Conservation (phyloP, 23 red algal genomes). For the Pyropia haitanensis region DNA sequence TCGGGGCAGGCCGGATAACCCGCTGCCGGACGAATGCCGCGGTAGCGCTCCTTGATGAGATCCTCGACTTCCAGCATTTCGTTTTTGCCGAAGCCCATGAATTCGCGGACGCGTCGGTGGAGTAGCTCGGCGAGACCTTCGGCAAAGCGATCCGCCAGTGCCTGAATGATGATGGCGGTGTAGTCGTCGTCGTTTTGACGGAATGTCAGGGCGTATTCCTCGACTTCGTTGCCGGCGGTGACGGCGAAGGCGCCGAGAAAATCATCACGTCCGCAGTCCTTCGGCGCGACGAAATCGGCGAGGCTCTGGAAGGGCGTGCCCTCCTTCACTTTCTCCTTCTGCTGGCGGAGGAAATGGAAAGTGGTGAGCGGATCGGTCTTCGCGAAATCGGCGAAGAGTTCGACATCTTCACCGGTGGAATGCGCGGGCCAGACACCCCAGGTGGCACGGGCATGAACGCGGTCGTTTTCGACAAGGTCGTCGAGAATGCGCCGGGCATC, state of each 20-base stretch:
- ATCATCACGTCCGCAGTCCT: conserved; percentile 46
- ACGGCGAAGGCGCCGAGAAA: conserved; percentile 73
- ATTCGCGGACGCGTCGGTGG: conserved; percentile 45
- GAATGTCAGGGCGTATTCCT: conserved; percentile 34
- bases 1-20: conserved; percentile 65
- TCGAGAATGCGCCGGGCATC: conserved; percentile 44
- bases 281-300: conserved; percentile 62
- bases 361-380: not conserved
- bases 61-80: conserved; percentile 51
- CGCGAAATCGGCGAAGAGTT: conserved; percentile 41
- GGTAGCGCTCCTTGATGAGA: conserved; percentile 59
- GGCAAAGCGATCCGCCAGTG: conserved; percentile 63
- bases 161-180: conserved; percentile 62
- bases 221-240: conserved; percentile 30
- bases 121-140: conserved; percentile 62
- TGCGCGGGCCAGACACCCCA: conserved; percentile 49
- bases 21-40: conserved; percentile 57
- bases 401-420: conserved; percentile 40
- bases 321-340: conserved; percentile 62
- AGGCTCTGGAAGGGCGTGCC: conserved; percentile 34
- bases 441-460: conserved; percentile 19
- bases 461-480: conserved; percentile 45
- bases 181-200: conserved; percentile 49
- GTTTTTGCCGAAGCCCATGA: conserved; percentile 48
- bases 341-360: conserved; percentile 55